These are phyloP conservation scores for Amniculicola lignicola DNA, from an alignment of 495 filamentous ascomycete genomes.

Conservation along the genomic window DNA sequence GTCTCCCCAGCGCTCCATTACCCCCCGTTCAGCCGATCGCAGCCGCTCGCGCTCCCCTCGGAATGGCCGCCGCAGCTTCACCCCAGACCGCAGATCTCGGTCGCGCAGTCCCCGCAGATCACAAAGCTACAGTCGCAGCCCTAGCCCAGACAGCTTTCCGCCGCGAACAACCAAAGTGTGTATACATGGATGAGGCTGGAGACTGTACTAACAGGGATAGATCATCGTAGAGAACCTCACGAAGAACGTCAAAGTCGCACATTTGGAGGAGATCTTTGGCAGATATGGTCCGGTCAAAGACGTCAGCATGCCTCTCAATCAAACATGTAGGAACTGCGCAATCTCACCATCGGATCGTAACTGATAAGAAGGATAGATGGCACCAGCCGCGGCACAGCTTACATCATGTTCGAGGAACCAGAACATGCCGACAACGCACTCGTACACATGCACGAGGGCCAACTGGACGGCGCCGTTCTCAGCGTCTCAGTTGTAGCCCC, in stretches of 20 bases:
- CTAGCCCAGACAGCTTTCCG: slow-evolving; percentile 39
- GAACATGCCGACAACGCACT: slow-evolving; percentile 85
- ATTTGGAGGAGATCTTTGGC: slow-evolving; percentile 89
- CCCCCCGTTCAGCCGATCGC: slow-evolving; percentile 47
- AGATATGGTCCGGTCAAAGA: slow-evolving; percentile 81
- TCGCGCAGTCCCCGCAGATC: slow-evolving; percentile 32
- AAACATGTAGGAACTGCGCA: slow-evolving; percentile 59
- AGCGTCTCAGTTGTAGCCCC: slow-evolving; percentile 93
- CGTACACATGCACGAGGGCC: slow-evolving; percentile 96
- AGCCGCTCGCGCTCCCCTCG: slow-evolving; percentile 23
- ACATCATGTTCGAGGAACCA: slow-evolving; percentile 77
- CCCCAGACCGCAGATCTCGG: slow-evolving; percentile 43
- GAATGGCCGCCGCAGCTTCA: slow-evolving; percentile 47
- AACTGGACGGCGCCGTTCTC: slow-evolving; percentile 83
- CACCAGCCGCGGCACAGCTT: slow-evolving; percentile 90
- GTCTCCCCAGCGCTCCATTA: slow-evolving; percentile 49
- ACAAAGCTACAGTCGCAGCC: slow-evolving; percentile 47
- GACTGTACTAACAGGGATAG: slow-evolving; percentile 45
- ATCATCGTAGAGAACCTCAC: slow-evolving; percentile 95
- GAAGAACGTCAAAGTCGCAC: slow-evolving; percentile 86
- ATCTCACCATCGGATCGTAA: slow-evolving; percentile 4
- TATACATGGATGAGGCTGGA: neutral
- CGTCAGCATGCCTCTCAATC: slow-evolving; percentile 85
- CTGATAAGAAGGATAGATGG: slow-evolving; percentile 55
- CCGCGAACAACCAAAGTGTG: slow-evolving; percentile 59